Conservation (phyloP, 768 basidiomycete species). For the Agrocybe praecox region DNA sequence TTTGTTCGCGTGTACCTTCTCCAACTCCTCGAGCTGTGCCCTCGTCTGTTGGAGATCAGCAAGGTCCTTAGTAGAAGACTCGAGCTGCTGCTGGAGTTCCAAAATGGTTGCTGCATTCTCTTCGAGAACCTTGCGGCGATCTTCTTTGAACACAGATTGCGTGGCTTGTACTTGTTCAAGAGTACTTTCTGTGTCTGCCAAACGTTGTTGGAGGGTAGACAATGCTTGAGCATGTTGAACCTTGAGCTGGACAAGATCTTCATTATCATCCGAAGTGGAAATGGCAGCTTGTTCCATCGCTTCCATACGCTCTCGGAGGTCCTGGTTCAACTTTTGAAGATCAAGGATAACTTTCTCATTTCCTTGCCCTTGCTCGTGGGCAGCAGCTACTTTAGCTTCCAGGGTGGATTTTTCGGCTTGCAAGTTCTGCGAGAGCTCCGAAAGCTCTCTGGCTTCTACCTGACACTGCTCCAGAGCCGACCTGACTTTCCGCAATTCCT, state of each 20-base stretch:
- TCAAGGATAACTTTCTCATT: conserved; percentile 29
- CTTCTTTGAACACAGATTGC: conserved; percentile 30
- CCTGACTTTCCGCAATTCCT: conserved; percentile 12
- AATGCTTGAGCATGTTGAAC: conserved; percentile 39
- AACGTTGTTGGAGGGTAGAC: conserved; percentile 34
- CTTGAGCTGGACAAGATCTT: conserved; percentile 31
- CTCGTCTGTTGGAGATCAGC: conserved; percentile 23
- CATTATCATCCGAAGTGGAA: conserved; percentile 23
- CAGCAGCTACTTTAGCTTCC: conserved; percentile 21
- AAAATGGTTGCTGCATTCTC: conserved; percentile 30
- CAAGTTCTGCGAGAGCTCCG: conserved; percentile 9
- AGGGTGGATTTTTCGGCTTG: conserved; percentile 19
- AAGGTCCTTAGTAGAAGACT: conserved; percentile 9
- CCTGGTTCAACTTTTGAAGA: conserved; percentile 26
- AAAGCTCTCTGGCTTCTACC: conserved; percentile 9
- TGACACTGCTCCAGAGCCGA: conserved; percentile 9
- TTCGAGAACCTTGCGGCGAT: conserved; percentile 33
- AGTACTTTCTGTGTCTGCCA: conserved; percentile 34
- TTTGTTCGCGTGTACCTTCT: conserved; percentile 16
- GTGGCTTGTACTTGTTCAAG: conserved; percentile 35
- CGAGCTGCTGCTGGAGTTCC: conserved; percentile 21
- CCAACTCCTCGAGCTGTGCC: conserved; percentile 15
- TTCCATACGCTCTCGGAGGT: conserved; percentile 26
- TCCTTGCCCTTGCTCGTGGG: conserved; percentile 14
- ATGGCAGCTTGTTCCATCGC: conserved; percentile 22